Evolutionary conservation across 2,329 filamentous ascomycete species (phyloP).

Genomic region (Fusarium robinianum): DNA sequence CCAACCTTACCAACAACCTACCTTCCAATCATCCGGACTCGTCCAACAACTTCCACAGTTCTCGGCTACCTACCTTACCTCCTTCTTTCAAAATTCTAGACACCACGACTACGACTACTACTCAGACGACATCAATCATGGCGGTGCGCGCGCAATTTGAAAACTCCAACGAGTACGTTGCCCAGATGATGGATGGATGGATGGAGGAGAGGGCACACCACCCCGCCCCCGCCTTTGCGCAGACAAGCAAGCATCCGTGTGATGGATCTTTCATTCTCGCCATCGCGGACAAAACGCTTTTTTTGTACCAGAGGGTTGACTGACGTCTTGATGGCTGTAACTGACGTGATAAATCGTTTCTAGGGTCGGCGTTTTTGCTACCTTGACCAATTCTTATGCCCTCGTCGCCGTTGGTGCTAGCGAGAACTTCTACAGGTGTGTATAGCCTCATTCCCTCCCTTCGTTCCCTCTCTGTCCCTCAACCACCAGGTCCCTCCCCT

Average conservation of each 20-base stretch:
- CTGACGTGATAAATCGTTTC: constrained; percentile 13
- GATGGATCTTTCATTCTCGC: too few species aligned
- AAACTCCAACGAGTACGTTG: constrained; percentile 83
- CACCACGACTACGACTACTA: constrained; percentile 18
- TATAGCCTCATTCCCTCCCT: neutral
- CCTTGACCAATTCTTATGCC: constrained; percentile 96
- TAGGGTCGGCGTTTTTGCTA: constrained; percentile 95
- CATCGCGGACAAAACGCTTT: too few species aligned
- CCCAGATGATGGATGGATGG: too few species aligned
- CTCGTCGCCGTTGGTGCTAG: constrained; percentile 92
- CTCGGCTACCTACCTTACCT: neutral
- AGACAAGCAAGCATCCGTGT: too few species aligned
- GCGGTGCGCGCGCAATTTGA: constrained; percentile 78
- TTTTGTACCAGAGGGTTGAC: too few species aligned
- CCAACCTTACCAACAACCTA: constrained; percentile 11
- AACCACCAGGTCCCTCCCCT: neutral
- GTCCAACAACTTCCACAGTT: constrained; percentile 7
- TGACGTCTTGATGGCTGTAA: too few species aligned
- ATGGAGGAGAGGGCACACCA: constrained; percentile 10
- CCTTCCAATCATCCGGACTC: constrained; percentile 29
- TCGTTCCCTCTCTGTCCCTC: neutral
- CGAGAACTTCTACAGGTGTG: constrained; percentile 95
- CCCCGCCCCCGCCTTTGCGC: constrained; percentile 37
- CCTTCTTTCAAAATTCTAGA: constrained; percentile 24
- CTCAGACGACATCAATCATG: constrained; percentile 51